phyloP scores from a whole-genome alignment of 2,329 filamentous ascomycete genomes.

The Sarocladium kiliense region DNA sequence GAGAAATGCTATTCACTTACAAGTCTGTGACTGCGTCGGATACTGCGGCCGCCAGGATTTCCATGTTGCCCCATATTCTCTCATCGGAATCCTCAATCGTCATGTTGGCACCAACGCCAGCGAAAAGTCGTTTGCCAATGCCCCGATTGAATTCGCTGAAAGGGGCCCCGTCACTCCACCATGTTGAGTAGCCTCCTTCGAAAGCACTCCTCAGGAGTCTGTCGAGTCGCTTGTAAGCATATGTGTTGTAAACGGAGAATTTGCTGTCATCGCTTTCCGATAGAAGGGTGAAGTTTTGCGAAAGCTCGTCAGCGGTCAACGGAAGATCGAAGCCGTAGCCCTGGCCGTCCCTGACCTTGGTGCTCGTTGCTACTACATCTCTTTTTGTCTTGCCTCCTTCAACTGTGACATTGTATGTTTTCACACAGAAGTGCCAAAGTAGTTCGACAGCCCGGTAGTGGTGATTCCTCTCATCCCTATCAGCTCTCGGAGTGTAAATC shows the following conservation, averaged over 20 bases:
- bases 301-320: neutral
- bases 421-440: conserved; percentile 13
- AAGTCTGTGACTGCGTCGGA: conserved; percentile 9
- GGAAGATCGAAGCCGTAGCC: neutral
- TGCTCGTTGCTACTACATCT: neutral
- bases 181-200: neutral
- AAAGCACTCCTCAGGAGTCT: neutral
- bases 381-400: neutral
- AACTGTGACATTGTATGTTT: conserved; percentile 12
- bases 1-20: neutral
- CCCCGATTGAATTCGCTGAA: conserved; percentile 5
- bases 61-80: conserved; percentile 9
- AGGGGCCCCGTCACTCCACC: neutral
- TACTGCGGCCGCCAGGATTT: neutral
- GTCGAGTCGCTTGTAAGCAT: neutral
- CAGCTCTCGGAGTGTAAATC: conserved; percentile 3
- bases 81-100: conserved; percentile 4
- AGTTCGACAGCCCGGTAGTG: conserved; percentile 12
- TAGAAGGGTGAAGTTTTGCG: neutral
- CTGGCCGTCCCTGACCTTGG: neutral
- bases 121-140: neutral
- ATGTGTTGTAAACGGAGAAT: neutral
- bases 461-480: neutral
- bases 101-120: neutral
- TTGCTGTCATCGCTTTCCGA: neutral